Evolutionary conservation across 2,329 filamentous ascomycete genomes (phyloP), one percentile per base, ranked within the genome.

Genomic region (Exophiala aquamarina): DNA sequence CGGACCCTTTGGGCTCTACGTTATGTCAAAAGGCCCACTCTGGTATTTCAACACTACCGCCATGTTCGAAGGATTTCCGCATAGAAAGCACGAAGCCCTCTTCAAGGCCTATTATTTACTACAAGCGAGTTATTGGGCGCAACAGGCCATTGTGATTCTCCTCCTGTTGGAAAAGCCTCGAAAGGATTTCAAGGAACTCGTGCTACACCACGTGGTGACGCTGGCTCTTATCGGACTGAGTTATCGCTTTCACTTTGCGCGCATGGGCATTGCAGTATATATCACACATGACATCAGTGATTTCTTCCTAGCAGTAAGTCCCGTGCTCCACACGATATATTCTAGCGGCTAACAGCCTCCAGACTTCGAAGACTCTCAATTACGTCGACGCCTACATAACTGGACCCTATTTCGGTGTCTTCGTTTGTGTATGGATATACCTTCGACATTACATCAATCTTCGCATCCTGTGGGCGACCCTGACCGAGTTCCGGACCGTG

Each of bases 21-120:
- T 94, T 67, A 94, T 95, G 89, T 84, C 78, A 61, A 76, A 78
- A 56, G 56, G 57, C 3, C 35, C 51, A 5, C 81, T 94, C 19
- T 94, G 88, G 89, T 94, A 92, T 69, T 94, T 92, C 77, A 88
- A 91, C 70, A 90, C 86, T 2, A 72, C 70, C 33, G 87, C 80
- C 70, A 92, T 94, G 86, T 94, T 91, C 70, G 86, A 89, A 66
- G 74, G 73, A 26, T 94, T 87, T 64, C 89, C 89, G 7, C 89
- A 95, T 70, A 76, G 78, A 61, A 83, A 83, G 8, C 87, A 91
- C 63, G 83, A 87, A 56, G 86, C 75, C 50, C 59, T 77, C 31
- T 87, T 94, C 79, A 95, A 95, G 74, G 87, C 89, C 56, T 95
- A 94, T 73, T 95, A 95, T 66, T 77, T 95, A 56, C 84, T 94